Percentiles rank a stretch among this genome's conserved stretches.
phyloP scores from a whole-genome alignment of 2,329 filamentous ascomycete species.

The Pseudocercospora fuligena region DNA sequence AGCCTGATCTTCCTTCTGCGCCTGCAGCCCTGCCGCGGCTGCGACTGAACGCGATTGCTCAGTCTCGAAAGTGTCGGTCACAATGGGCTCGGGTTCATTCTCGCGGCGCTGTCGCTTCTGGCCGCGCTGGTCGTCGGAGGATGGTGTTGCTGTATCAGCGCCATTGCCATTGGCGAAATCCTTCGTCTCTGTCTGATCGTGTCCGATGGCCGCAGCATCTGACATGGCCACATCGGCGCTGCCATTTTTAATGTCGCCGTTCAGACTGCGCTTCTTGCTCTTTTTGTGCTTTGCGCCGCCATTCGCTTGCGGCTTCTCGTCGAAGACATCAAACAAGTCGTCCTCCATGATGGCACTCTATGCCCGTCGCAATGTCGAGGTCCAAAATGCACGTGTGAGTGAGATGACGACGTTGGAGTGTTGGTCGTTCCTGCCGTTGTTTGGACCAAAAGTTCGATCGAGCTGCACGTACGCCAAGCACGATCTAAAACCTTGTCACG shows the following conservation, averaged over 20 bases:
- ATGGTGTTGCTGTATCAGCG: constrained; percentile 32
- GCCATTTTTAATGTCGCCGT: constrained; percentile 72
- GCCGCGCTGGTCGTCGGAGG: constrained; percentile 53
- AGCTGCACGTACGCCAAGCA: not conserved
- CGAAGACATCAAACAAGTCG: constrained; percentile 43
- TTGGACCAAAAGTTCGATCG: not conserved
- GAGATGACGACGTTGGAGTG: not conserved
- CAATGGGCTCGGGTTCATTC: constrained; percentile 74
- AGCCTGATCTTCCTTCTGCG: constrained; percentile 66
- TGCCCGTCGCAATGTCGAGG: not conserved
- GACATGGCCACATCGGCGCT: constrained; percentile 49
- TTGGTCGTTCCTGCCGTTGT: not conserved
- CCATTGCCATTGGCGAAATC: not conserved
- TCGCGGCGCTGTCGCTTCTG: constrained; percentile 69
- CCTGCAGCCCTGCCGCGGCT: constrained; percentile 71
- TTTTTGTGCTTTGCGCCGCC: constrained; percentile 32
- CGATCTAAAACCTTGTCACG: constrained; percentile 3
- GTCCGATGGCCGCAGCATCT: constrained; percentile 43
- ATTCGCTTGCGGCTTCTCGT: constrained; percentile 34
- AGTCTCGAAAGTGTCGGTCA: constrained; percentile 93
- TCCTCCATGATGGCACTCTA: constrained; percentile 27
- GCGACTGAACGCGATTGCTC: constrained; percentile 91
- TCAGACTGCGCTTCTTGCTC: constrained; percentile 85
- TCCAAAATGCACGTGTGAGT: not conserved
- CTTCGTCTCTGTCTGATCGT: constrained; percentile 9